Conservation (phyloP, 176 grass and related monocot species). For the Hordeum marinum region DNA sequence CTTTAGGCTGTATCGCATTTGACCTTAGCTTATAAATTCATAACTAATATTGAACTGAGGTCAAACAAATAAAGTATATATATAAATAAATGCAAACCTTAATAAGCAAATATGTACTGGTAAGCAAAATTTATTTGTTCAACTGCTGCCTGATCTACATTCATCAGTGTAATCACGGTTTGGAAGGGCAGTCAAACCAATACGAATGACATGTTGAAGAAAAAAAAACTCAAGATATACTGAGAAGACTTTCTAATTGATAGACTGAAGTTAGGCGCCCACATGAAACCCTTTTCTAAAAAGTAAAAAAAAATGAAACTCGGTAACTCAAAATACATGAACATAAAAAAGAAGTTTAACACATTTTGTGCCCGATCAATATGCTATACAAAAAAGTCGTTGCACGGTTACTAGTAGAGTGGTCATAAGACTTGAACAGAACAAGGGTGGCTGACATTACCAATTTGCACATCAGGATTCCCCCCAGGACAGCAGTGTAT, state of each 20-base stretch:
- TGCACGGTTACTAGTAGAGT: neutral
- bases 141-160: neutral
- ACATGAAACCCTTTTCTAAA: too few species aligned
- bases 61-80: neutral
- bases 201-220: neutral
- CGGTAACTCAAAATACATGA: neutral
- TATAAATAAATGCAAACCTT: neutral
- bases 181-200: neutral
- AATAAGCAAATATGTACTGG: neutral
- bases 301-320: too few species aligned
- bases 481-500: conserved; percentile 54
- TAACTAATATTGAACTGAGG: neutral
- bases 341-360: neutral
- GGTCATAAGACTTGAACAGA: neutral
- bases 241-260: neutral
- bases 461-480: conserved; percentile 89
- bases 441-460: conserved; percentile 33
- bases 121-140: neutral
- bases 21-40: neutral
- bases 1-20: neutral
- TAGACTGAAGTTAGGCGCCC: neutral
- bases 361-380: neutral
- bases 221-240: neutral
- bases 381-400: neutral
- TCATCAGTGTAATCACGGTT: neutral